phyloP scores from a whole-genome alignment of 768 basidiomycete genomes.

The Mrakia blollopis region DNA sequence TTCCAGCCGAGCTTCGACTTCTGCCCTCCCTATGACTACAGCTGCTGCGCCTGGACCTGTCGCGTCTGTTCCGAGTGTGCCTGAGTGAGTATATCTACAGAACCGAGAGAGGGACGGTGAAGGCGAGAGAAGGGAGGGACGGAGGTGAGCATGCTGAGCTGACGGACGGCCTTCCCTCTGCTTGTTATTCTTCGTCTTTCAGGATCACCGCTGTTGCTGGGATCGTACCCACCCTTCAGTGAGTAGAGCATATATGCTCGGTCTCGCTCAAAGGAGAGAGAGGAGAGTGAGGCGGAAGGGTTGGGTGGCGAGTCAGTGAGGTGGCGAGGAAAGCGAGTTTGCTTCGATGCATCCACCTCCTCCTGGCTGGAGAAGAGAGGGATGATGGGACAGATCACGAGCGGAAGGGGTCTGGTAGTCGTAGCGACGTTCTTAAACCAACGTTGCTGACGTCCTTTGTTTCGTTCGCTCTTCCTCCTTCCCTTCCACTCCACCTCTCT shows the following conservation, averaged over 20 bases:
- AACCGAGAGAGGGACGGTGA: neutral
- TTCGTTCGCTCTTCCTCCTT: neutral
- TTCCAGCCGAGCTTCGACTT: neutral
- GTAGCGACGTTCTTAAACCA: conserved; percentile 6
- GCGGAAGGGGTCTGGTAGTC: no score
- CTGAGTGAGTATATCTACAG: conserved; percentile 22
- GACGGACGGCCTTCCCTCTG: neutral
- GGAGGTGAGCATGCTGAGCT: neutral
- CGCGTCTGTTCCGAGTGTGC: conserved; percentile 14
- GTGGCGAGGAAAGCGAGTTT: neutral
- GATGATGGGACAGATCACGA: no score
- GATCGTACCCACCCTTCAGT: conserved; percentile 95
- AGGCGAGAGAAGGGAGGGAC: neutral
- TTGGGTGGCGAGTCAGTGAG: conserved; percentile 1
- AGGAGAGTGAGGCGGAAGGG: no score
- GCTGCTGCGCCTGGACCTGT: conserved; percentile 25
- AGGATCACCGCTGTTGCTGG: conserved; percentile 89
- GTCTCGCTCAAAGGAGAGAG: conserved; percentile 7
- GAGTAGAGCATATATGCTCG: conserved; percentile 38
- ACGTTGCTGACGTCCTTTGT: conserved; percentile 22
- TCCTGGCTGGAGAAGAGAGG: neutral
- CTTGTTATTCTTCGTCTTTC: neutral
- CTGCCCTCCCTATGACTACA: conserved; percentile 17
- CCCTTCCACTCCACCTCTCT: neutral
- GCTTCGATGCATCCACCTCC: neutral